These are phyloP conservation scores for Metarhizium robertsii DNA, from an alignment of 2,329 filamentous ascomycete species.

Conservation along the genomic window DNA sequence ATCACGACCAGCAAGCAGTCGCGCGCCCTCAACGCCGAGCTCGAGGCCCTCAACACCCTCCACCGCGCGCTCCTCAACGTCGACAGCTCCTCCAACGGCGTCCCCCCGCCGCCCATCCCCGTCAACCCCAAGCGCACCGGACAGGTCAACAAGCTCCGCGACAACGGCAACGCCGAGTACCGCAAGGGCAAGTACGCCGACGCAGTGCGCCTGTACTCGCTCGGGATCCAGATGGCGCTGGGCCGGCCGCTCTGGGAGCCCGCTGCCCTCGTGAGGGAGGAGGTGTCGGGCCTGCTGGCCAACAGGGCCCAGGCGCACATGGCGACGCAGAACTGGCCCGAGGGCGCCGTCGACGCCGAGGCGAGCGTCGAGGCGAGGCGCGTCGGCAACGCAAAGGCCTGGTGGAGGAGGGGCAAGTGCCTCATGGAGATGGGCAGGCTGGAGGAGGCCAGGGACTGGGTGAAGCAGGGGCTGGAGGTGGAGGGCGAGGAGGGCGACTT, in stretches of 20 bases:
- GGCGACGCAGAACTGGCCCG: conserved; percentile 71
- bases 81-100: conserved; percentile 45
- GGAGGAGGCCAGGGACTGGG: conserved; percentile 74
- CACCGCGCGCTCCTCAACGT: conserved; percentile 60
- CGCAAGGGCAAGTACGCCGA: conserved; percentile 67
- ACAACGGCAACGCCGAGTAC: conserved; percentile 74
- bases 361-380: conserved; percentile 80
- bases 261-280: conserved; percentile 71
- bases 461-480: conserved; percentile 69
- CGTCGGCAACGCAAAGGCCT: conserved; percentile 84
- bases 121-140: conserved; percentile 88
- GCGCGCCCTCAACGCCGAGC: conserved; percentile 50
- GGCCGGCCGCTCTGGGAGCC: conserved; percentile 83
- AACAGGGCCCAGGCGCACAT: conserved; percentile 90
- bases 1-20: conserved; percentile 43
- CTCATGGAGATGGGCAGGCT: conserved; percentile 83
- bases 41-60: conserved; percentile 67
- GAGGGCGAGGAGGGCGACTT: conserved; percentile 64
- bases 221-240: conserved; percentile 86
- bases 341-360: conserved; percentile 81
- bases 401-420: conserved; percentile 82
- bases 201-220: conserved; percentile 70
- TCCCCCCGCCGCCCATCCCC: conserved; percentile 79
- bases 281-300: conserved; percentile 68
- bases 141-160: conserved; percentile 82